These are phyloP conservation scores for Hibiscus mutabilis DNA, from an alignment of 345 rosid species.

Conservation along the genomic window DNA sequence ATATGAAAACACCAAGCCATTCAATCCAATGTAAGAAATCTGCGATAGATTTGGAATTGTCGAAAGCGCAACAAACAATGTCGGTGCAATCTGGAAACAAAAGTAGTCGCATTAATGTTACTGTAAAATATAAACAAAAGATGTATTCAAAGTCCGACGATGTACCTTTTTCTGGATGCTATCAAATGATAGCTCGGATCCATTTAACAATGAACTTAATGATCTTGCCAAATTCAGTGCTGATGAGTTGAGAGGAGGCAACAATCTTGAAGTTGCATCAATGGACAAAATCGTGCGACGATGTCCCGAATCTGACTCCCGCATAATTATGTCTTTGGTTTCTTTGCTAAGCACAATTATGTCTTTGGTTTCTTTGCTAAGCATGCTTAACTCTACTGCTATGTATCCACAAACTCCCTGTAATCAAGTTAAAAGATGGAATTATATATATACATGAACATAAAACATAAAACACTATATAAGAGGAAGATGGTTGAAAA, in stretches of 20 bases:
- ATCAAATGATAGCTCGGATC: constrained; percentile 25
- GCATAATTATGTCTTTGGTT: too few relatives aligned
- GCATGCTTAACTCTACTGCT: constrained; percentile 10
- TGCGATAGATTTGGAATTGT: constrained; percentile 23
- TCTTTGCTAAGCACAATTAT: too few relatives aligned
- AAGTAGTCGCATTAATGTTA: background rate
- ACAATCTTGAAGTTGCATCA: constrained; percentile 23
- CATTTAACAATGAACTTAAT: constrained; percentile 24
- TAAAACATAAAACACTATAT: background rate
- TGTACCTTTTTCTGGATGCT: constrained; percentile 25
- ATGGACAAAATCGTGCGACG: constrained; percentile 13
- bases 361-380: constrained; percentile 13
- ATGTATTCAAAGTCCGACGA: too few relatives aligned
- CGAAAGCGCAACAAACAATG: constrained; percentile 29
- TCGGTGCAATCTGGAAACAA: constrained; percentile 32
- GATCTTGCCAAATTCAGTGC: constrained; percentile 27
- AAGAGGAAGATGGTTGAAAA: background rate
- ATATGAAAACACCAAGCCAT: constrained; percentile 31
- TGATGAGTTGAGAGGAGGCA: constrained; percentile 24
- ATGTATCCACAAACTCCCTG: constrained; percentile 23
- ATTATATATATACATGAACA: background rate
- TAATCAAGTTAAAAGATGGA: background rate
- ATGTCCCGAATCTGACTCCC: background rate
- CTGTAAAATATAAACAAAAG: too few relatives aligned
- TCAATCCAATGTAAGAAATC: constrained; percentile 25